These are phyloP conservation scores for Pseudogymnoascus sp. DNA, from an alignment of 2,329 filamentous ascomycete species.

Conservation along the genomic window DNA sequence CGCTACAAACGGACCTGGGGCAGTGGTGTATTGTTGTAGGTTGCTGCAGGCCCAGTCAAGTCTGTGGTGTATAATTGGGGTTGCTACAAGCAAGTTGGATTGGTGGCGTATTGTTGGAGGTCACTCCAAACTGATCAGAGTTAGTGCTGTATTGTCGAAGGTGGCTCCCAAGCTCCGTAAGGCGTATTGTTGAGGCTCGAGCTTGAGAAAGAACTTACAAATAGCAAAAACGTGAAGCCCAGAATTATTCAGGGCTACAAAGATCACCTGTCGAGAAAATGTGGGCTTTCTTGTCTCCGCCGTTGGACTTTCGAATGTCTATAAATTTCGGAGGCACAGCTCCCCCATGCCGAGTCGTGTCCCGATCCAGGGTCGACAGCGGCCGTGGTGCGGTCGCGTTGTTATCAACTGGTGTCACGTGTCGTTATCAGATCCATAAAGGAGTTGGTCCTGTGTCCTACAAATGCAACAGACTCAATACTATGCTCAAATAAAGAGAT, in stretches of 20 bases:
- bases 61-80: background rate
- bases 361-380: slow-evolving; percentile 6
- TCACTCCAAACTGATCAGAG: background rate
- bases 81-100: background rate
- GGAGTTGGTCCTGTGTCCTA: background rate
- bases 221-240: background rate
- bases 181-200: background rate
- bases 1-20: background rate
- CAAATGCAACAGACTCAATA: background rate
- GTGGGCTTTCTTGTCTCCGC: background rate
- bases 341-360: slow-evolving; percentile 7
- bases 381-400: background rate
- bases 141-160: slow-evolving; percentile 1
- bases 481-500: no score
- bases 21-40: background rate
- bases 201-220: background rate
- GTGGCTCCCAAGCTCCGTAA: background rate
- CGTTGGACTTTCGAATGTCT: background rate
- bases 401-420: background rate
- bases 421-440: background rate
- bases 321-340: slow-evolving; percentile 7
- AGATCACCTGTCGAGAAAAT: background rate
- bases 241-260: background rate
- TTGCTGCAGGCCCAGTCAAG: background rate
- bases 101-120: background rate